Conservation (phyloP, 768 basidiomycete genomes). For the Candolleomyces efflorescens region DNA sequence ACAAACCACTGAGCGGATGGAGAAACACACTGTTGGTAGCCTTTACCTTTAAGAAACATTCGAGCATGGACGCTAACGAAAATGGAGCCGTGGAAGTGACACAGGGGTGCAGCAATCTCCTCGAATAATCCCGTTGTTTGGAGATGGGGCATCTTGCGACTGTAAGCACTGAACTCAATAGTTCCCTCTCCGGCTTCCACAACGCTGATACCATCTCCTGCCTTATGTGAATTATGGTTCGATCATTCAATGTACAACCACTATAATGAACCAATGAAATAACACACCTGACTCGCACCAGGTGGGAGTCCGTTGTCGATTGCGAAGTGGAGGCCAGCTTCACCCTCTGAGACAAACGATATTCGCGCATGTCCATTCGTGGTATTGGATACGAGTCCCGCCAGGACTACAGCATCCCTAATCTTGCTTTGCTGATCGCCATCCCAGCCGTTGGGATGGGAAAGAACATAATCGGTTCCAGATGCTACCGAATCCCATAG, state of each 20-base stretch:
- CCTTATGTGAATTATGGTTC: slow-evolving; percentile 19
- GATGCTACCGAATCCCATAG: slow-evolving; percentile 42
- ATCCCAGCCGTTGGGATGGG: slow-evolving; percentile 67
- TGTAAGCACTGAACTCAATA: slow-evolving; percentile 51
- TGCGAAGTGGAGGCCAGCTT: slow-evolving; percentile 58
- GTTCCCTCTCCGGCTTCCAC: slow-evolving; percentile 33
- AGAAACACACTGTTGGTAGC: neutral
- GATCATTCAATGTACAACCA: too few species aligned
- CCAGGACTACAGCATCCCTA: slow-evolving; percentile 47
- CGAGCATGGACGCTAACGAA: slow-evolving; percentile 44
- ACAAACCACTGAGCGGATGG: neutral
- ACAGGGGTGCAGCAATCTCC: slow-evolving; percentile 45
- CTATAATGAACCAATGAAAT: too few species aligned
- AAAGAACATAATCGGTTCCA: slow-evolving; percentile 47
- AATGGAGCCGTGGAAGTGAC: slow-evolving; percentile 46
- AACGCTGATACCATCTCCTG: slow-evolving; percentile 42
- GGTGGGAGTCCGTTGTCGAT: slow-evolving; percentile 41
- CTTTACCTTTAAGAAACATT: slow-evolving; percentile 33
- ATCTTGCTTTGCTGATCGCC: slow-evolving; percentile 54
- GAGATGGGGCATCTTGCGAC: slow-evolving; percentile 12
- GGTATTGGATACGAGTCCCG: slow-evolving; percentile 44
- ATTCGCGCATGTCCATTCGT: slow-evolving; percentile 36
- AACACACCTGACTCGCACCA: slow-evolving; percentile 28
- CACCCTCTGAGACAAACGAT: slow-evolving; percentile 58
- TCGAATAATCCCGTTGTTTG: slow-evolving; percentile 26